Evolutionary conservation across 768 basidiomycete genomes (phyloP), one percentile per base, ranked within the genome.

Genomic region (Termitomyces sp.): DNA sequence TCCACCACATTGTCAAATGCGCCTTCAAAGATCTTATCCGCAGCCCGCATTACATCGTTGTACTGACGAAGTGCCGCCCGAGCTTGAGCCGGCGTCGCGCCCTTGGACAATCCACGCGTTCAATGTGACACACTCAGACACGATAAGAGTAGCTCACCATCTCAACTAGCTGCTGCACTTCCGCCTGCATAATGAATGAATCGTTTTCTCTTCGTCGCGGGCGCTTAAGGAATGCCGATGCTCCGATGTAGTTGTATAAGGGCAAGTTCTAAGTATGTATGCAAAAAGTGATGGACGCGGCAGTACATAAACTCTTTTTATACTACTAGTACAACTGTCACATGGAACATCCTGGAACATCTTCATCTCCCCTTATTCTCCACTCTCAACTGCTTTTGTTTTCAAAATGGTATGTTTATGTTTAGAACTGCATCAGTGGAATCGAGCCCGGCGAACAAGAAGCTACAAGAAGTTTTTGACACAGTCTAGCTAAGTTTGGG

Each of bases 11-110:
- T 76, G 67, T 92, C 90, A 68, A 92, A 94, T 65, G 89, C 86
- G 13, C 95, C 95, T 63, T 91, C 88, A 63, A 93, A 91, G 62
- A 93, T 86, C 50, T 82, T 81, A 72, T 94, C 94, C 2, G 94
- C 94, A 15, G 95, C 95, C 69, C 91, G 82, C 91, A 93, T 92
- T 39, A 95, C 93, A 80, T 98, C 94, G 63, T 86, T 91, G 71
- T 90, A 84, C 68, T 87, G 86, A 63, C 80, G 83, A 69, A 97
- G 75, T 18, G 95, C 95, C 35, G 90, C 91, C 66, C 84, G 84
- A 44, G 96, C 95, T 76, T 95, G 91, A 13, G 86, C 84, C 12
- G 75, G 71, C 0, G 90, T 91, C 35, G 93, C 93, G 66, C 95
- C 95, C 95, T 96, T 18, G 33, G 15, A 52, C 39, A 55, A 35